Percentiles rank a stretch among this genome's conserved stretches.
phyloP scores from a whole-genome alignment of 306 rosid genomes.

The Glycine tomentella region DNA sequence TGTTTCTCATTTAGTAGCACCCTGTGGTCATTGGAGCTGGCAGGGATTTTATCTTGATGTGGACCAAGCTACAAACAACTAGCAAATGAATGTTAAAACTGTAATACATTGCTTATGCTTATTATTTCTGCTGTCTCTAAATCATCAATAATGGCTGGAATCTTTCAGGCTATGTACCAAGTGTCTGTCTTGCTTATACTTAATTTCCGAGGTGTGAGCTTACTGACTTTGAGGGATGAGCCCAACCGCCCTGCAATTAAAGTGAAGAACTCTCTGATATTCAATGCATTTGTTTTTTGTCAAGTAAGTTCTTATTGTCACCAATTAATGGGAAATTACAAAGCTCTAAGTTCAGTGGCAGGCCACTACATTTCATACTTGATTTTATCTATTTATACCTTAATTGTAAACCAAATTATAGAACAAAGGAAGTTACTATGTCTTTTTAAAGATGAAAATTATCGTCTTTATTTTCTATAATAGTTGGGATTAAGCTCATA shows the following conservation, averaged over 20 bases:
- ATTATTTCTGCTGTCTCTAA: slow-evolving; percentile 22
- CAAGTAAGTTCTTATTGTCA: slow-evolving; percentile 62
- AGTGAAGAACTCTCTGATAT: slow-evolving; percentile 90
- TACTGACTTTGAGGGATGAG: slow-evolving; percentile 58
- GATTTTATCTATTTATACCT: no score
- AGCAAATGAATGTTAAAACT: slow-evolving; percentile 18
- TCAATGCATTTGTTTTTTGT: slow-evolving; percentile 92
- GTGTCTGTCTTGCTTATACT: slow-evolving; percentile 77
- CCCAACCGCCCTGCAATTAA: slow-evolving; percentile 45
- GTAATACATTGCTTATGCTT: neutral
- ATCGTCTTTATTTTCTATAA: no score
- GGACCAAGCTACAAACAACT: slow-evolving; percentile 12
- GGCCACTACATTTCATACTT: no score
- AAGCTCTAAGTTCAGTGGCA: no score
- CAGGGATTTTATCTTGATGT: neutral
- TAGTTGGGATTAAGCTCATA: no score
- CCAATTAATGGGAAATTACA: no score
- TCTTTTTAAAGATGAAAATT: no score
- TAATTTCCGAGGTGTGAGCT: slow-evolving; percentile 67
- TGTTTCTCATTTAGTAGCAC: slow-evolving; percentile 33
- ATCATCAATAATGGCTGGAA: slow-evolving; percentile 32
- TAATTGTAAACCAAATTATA: no score
- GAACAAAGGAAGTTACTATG: no score
- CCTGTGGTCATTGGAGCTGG: slow-evolving; percentile 10
- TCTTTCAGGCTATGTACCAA: slow-evolving; percentile 82